Base-by-base conservation (phyloP, 2,329 filamentous ascomycete species). In the Ceratocystis lukuohia region DNA sequence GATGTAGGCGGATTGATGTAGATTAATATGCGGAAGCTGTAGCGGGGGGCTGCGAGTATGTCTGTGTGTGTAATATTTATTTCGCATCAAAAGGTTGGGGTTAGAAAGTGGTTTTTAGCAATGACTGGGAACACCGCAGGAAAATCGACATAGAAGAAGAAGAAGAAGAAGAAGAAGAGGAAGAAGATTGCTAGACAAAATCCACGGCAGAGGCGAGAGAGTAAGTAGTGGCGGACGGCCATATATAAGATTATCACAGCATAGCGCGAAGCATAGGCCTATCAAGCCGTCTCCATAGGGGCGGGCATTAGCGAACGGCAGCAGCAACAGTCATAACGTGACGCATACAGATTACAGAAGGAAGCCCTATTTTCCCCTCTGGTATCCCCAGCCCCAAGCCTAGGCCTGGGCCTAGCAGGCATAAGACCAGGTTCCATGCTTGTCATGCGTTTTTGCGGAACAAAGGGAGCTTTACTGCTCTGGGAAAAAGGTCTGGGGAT, bases 401-500 rank as follows among this genome's bases (percentile, higher is more conserved):
- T 15, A 25, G 10, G 20, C 50, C 50, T 5, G 10, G n/a, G n/a
- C 7, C 48, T 25, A n/a, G 22, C 22, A 53, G 48, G n/a, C n/a
- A n/a, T 30, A n/a, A 57, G 53, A 25, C 53, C 53, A 57, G 53
- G 53, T 10, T 12, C 53, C 22, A 57, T 33, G 25, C 22, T 41
- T 57, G 53, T 57, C 53, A 33, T 57, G 53, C 15, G 22, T 33
- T 33, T 33, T 57, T 57, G 53, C 53, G 53, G 53, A 33, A 57
- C 22, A 57, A 57, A 57, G 53, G 53, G 53, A 57, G 53, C 53
- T 57, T 57, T 57, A 57, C 53, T 57, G 53, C 17, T 28, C 53
- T 57, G 10, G 53, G 53, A 57, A 57, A 15, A 15, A 30, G 30
- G 53, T 57, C 53, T 57, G 53, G 53, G 25, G 25, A 41, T 15